phyloP scores from a whole-genome alignment of 345 rosid genomes.

The Pistacia vera region DNA sequence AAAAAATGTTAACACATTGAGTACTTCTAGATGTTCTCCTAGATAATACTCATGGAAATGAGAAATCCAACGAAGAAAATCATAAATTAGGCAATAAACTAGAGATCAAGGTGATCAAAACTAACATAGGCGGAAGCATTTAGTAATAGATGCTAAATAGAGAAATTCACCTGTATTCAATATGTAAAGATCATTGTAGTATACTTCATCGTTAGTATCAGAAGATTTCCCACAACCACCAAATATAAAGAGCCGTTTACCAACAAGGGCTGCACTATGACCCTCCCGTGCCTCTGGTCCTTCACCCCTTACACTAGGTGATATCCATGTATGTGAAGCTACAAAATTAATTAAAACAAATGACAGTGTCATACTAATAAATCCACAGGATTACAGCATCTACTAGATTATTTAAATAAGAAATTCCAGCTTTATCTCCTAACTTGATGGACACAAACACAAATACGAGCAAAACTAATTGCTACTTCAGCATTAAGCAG shows the following conservation, averaged over 20 bases:
- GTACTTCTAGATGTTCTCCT: slow-evolving; percentile 5
- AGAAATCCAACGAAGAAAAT: not conserved
- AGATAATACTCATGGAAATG: not conserved
- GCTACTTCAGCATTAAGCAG: not conserved
- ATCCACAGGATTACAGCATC: not conserved
- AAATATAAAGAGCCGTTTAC: slow-evolving; percentile 83
- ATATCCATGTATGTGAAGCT: slow-evolving; percentile 90
- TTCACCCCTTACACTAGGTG: slow-evolving; percentile 88
- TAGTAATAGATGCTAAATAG: not conserved
- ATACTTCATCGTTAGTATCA: slow-evolving; percentile 63
- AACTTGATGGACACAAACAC: not conserved
- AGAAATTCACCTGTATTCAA: slow-evolving; percentile 77
- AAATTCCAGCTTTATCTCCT: not conserved
- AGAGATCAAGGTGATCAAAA: not conserved
- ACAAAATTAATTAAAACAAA: slow-evolving; percentile 20
- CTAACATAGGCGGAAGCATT: not conserved
- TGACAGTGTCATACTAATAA: not conserved
- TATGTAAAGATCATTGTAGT: slow-evolving; percentile 86
- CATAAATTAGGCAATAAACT: not conserved
- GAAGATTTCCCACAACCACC: slow-evolving; percentile 94
- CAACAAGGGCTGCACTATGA: slow-evolving; percentile 90
- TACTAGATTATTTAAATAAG: not conserved
- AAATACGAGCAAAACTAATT: not conserved
- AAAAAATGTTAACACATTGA: not conserved
- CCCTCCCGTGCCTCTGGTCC: slow-evolving; percentile 97